Base-by-base conservation (phyloP, 2,329 filamentous ascomycete genomes). In the Trichothecium sympodiale region DNA sequence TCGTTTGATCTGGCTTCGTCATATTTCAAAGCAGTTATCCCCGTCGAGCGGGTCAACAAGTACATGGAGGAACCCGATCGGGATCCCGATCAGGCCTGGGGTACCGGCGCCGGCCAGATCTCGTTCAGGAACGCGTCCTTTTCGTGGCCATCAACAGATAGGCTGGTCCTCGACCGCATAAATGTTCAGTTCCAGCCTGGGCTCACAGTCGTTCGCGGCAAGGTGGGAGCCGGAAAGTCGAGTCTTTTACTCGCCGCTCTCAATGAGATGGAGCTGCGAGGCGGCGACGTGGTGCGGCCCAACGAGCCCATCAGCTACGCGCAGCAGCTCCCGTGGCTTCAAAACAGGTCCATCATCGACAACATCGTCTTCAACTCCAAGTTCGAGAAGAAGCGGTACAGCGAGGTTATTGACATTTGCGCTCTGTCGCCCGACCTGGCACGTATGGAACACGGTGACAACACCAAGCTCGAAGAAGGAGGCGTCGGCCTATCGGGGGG, bases 11-110 rank as follows among this genome's bases (percentile, higher is more conserved):
- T 94, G 8, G 77, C 93, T 30, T 86, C 82, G 0, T 73, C 80
- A 0, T 60, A 89, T 4, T 69, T 93, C 44, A 93, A 94, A 47
- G 83, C 86, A 0, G 78, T 74, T n/a, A 80, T 94, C 14, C 82
- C 87, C 0, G 75, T 94, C 42, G 75, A 73, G 8, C 79, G 87
- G 44, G 85, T 94, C 15, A 83, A 94, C 48, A 70, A 74, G 16
- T 94, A 93, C 59, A 93, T 94, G 84, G 62, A 66, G 1, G 87
- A 94, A 54, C 84, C 84, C 0, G 77, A 94, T 48, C 85, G 86
- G 46, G 71, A 74, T 20, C 65, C 71, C 18, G 54, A 55, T 3
- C 60, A 62, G 4, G 47, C 57, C 4, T 52, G 52, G 8, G 56
- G 65, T 3, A 38, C 38, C 10, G 43, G 42, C 31, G 54, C 43